Percentiles rank a stretch among this genome's conserved stretches.
These are phyloP conservation scores for Phaffomyces antillensis DNA, from an alignment of 805 yeast species.

Conservation along the genomic window DNA sequence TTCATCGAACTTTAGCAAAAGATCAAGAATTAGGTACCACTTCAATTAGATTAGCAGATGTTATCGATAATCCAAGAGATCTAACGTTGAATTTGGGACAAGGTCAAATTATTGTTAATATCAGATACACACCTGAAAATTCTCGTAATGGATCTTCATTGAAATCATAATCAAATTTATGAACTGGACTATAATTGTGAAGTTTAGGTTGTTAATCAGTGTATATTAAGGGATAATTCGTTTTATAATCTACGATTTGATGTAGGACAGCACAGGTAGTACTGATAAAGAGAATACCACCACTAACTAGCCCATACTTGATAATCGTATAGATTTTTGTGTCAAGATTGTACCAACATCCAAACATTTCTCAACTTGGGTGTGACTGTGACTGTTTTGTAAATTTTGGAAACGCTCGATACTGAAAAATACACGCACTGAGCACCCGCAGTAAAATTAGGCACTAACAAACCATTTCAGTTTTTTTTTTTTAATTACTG, in stretches of 20 bases:
- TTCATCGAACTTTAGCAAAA: conserved; percentile 69
- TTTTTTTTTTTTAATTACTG: not conserved
- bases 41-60: conserved; percentile 43
- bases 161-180: not conserved
- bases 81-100: conserved; percentile 30
- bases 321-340: not conserved
- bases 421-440: not conserved
- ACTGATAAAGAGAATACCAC: too few species aligned
- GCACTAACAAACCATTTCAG: not conserved
- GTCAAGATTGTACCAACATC: conserved; percentile 6
- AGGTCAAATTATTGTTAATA: conserved; percentile 37
- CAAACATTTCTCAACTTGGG: conserved; percentile 1
- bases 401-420: not conserved
- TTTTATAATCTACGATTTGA: not conserved
- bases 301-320: too few species aligned
- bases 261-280: not conserved
- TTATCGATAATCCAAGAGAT: conserved; percentile 38
- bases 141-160: conserved; percentile 10
- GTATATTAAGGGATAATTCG: too few species aligned
- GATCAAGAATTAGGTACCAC: conserved; percentile 57
- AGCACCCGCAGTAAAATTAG: not conserved
- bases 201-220: not conserved
- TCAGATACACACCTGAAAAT: conserved; percentile 27
- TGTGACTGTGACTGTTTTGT: not conserved
- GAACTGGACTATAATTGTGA: not conserved